Base-by-base conservation (phyloP, 371 early-diverging fungal species). In the Syncephalastrum monosporum region DNA sequence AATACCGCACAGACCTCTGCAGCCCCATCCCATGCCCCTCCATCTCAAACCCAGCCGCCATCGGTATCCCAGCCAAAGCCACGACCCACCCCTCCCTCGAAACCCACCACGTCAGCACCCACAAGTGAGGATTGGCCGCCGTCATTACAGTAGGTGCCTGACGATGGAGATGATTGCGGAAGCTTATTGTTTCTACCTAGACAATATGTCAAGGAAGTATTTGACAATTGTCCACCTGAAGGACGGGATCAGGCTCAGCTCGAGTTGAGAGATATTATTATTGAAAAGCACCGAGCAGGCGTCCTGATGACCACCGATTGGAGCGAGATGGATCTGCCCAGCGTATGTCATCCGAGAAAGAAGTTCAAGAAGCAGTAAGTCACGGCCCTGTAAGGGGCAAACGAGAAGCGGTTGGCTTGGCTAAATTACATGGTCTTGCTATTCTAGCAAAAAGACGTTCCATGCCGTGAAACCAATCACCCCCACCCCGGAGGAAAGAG, bases 251-350 rank as follows among this genome's bases (percentile, higher is more conserved):
- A 60, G 23, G 87, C 81, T 7, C 81, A 87, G 51, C 44, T 53
- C 21, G 74, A 86, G 45, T 56, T 91, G 29, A 80, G 79, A 55
- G 65, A 68, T 14, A 43, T 91, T 43, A 88, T 91, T 29, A 64
- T 68, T 7, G 75, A 77, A 41, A 71, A 76, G 42, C 83, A 78
- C 63, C 61, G 53, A 23, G 71, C 75, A 29, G 78, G 81, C 16
- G 73, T 73, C 15, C 52, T 91, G 12, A 62, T 79, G 60, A 78
- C 81, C 0, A 79, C 83, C 0, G 84, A 88, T 55, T 91, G 91
- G 91, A 80, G 61, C 13, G 68, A 78, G 33, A 81, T 86, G 82
- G 74, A 75, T n/a, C 62, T 89, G 15, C 89, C 89, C 52, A 72
- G 70, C 2, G 38, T 33, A 33, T 33, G 38, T 2, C 38, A 83